Evolutionary conservation across 2,329 filamentous ascomycete genomes (phyloP).

Genomic region (Tothia fuscella): DNA sequence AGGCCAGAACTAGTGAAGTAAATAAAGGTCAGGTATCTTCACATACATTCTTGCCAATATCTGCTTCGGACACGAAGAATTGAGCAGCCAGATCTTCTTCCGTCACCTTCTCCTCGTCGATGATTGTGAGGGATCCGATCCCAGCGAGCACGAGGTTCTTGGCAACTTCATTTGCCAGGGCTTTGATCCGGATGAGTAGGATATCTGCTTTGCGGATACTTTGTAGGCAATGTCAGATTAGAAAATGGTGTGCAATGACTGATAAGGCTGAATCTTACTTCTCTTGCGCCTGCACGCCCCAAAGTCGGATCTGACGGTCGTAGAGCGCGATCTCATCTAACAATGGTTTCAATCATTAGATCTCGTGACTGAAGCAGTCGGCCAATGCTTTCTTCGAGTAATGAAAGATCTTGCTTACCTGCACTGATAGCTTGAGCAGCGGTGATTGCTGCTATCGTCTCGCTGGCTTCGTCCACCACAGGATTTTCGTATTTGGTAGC

Average conservation of each 20-base stretch:
- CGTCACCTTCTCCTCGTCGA: constrained; percentile 64
- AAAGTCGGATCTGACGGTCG: constrained; percentile 91
- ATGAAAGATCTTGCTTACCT: too few relatives aligned
- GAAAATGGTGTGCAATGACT: too few relatives aligned
- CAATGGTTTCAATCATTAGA: background rate
- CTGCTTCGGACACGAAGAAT: constrained; percentile 62
- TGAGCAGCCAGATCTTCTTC: constrained; percentile 60
- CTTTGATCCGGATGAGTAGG: constrained; percentile 77
- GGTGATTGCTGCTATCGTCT: constrained; percentile 26
- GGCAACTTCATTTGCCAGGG: constrained; percentile 84
- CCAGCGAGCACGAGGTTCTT: constrained; percentile 96
- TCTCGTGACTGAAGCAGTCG: background rate
- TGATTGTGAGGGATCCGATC: constrained; percentile 77
- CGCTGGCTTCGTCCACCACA: constrained; percentile 22
- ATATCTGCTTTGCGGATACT: constrained; percentile 83
- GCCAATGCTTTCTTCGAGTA: too few relatives aligned
- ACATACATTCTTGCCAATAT: constrained; percentile 68
- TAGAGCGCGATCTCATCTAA: constrained; percentile 92
- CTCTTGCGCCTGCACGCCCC: constrained; percentile 92
- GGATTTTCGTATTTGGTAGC: too few relatives aligned
- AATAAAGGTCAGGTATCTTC: constrained; percentile 14
- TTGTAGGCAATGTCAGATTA: too few relatives aligned
- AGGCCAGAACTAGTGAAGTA: constrained; percentile 12
- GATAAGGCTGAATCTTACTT: constrained; percentile 29
- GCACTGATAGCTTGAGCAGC: constrained; percentile 31